Base-by-base conservation (phyloP, 306 rosid species). In the Cucurbita ficifolia region DNA sequence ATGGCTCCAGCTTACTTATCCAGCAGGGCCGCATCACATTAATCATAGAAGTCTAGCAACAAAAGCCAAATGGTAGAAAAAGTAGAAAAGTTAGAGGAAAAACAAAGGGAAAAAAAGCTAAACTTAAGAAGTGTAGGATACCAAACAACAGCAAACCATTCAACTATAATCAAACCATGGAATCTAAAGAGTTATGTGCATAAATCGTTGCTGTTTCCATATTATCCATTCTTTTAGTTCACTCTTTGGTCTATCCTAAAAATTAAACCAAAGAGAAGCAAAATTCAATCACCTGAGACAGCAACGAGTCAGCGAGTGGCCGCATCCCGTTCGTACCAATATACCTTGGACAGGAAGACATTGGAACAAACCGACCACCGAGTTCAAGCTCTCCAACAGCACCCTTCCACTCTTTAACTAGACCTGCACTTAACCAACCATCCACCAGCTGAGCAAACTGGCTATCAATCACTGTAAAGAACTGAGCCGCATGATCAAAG, bases 401-500 rank as follows among this genome's bases (percentile, higher is more conserved):
- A 18, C 96, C 97, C 75, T 79, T 61, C 98, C 98, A 90, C 74
- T 86, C 84, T 62, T 62, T 79, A 76, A 90, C 92, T 77, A 88
- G 78, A 79, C 90, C 98, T 70, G 81, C 85, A 22, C 79, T 83
- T 77, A 87, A 58, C 98, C 98, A 90, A 58, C 69, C 84, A 75
- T 83, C 70, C 65, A 88, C 89, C 73, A 87, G 10, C 76, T 85
- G 87, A 56, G 85, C 81, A 64, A 90, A 90, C 64, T 80, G 81
- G 64, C 85, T 76, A 81, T 90, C 87, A 21, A 75, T 86, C 8
- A 81, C 97, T 0, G 98, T 88, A 70, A 90, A 90, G 83, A 90
- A 93, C 78, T 93, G 97, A 76, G 97, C 98, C 5, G 98, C 98
- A 22, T 93, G 97, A 69, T 93, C 96, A 71, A 93, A 93, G 57